These are phyloP conservation scores for Sambucus nigra DNA, from an alignment of 129 eudicot species.

Conservation along the genomic window DNA sequence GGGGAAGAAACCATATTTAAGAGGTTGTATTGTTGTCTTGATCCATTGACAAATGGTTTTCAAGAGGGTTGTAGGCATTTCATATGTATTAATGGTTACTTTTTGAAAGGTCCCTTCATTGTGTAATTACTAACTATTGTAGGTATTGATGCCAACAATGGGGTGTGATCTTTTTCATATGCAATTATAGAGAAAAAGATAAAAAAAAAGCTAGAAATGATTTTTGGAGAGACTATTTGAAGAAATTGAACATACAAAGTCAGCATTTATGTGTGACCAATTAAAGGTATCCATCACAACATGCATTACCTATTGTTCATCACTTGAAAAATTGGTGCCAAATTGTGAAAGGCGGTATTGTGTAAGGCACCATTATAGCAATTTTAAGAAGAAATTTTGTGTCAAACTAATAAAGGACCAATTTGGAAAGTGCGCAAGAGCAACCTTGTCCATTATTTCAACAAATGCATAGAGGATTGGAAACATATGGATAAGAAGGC, in stretches of 20 bases:
- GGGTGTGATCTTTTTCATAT: background rate
- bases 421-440: too few relatives aligned
- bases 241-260: background rate
- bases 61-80: background rate
- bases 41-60: background rate
- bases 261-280: conserved; percentile 3
- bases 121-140: background rate
- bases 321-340: too few relatives aligned
- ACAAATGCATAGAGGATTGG: too few relatives aligned
- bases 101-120: background rate
- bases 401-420: too few relatives aligned
- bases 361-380: too few relatives aligned
- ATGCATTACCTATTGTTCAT: too few relatives aligned
- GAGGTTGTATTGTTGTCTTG: conserved; percentile 3
- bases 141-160: conserved; percentile 4
- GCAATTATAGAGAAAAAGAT: conserved; percentile 4
- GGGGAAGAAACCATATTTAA: background rate
- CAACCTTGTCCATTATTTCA: too few relatives aligned
- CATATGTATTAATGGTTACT: background rate
- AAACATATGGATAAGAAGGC: too few relatives aligned
- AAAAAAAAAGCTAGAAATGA: background rate
- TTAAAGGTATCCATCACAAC: too few relatives aligned
- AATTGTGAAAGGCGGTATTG: too few relatives aligned
- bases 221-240: background rate
- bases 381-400: too few relatives aligned